Evolutionary conservation across 176 grass and related monocot species (phyloP).

Genomic region (Rhynchospora pubera): DNA sequence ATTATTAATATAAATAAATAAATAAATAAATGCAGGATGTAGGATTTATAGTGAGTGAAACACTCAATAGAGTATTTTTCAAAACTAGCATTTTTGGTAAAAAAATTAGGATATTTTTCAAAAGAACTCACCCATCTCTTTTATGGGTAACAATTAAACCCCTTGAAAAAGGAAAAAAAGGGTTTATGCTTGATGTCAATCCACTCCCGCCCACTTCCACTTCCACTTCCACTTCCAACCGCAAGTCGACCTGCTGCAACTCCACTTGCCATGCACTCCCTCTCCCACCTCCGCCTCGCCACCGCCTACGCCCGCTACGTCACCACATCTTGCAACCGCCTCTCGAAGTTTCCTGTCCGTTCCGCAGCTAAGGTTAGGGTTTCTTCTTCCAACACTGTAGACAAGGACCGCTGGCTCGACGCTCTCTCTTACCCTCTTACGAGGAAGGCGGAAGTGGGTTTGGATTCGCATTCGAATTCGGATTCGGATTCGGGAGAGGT

Average conservation of each 20-base stretch:
- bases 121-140: too few relatives aligned
- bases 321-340: neutral
- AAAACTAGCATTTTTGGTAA: too few relatives aligned
- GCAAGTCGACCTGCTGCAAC: neutral
- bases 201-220: neutral
- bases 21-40: too few relatives aligned
- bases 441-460: neutral
- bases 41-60: too few relatives aligned
- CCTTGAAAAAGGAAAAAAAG: too few relatives aligned
- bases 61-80: neutral
- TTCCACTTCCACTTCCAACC: neutral
- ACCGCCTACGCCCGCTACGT: neutral
- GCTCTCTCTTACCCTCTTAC: slow-evolving; percentile 61
- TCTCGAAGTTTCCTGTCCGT: neutral
- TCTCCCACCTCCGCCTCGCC: neutral
- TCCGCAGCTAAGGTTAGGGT: slow-evolving; percentile 33
- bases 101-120: neutral
- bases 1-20: too few relatives aligned
- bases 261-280: neutral
- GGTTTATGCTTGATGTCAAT: neutral
- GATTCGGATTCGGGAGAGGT: neutral
- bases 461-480: neutral
- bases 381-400: slow-evolving; percentile 19
- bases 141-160: too few relatives aligned
- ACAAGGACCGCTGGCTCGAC: slow-evolving; percentile 61